Evolutionary conservation across 2,329 filamentous ascomycete species (phyloP), one percentile per base, ranked within the genome.

Genomic region (Stagonosporopsis tanaceti): DNA sequence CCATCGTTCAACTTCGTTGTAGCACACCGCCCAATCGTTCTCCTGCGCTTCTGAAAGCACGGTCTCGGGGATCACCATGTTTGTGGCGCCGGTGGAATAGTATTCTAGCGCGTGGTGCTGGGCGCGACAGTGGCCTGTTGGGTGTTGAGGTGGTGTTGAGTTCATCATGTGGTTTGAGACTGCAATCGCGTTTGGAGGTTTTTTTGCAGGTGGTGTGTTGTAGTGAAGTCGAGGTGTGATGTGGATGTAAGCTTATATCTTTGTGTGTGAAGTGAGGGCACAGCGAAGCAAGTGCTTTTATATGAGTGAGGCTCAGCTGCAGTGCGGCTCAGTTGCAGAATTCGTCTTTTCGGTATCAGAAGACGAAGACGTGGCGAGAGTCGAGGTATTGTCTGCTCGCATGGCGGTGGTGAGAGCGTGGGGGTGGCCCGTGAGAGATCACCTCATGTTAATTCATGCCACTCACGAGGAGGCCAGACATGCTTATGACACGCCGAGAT

Each of bases 121-220:
- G 12, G 69, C 69, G 35, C 67, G 65, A 39, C 66, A 68, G 61
- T 71, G 67, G 42, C 65, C 67, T 27, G 59, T 54, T 52, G 38
- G 48, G n/a, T 27, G 32, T 24, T 32, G 28, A n/a, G 32, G 48
- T 5, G 50, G 14, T 24, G 35, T 44, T 15, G 25, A 37, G 32
- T 3, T 42, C 44, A 47, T 54, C n/a, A 15, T 30, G 20, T 9
- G 22, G 11, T 20, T 9, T 20, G 9, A 20, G 22, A 9, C 9
- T 42, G 12, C 25, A 20, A n/a, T n/a, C 20, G 41, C 32, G 2
- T 2, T 20, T 32, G n/a, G 14, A 8, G 11, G 17, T 6, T 27
- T 8, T 22, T 22, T 41, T 15, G 38, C 11, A 40, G 17, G 9
- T 24, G 11, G 8, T 40, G 20, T 52, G 25, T 45, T 12, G 14